Evolutionary conservation across 148 eudicot species (phyloP).

Genomic region (Rhododendron ferrugineum): DNA sequence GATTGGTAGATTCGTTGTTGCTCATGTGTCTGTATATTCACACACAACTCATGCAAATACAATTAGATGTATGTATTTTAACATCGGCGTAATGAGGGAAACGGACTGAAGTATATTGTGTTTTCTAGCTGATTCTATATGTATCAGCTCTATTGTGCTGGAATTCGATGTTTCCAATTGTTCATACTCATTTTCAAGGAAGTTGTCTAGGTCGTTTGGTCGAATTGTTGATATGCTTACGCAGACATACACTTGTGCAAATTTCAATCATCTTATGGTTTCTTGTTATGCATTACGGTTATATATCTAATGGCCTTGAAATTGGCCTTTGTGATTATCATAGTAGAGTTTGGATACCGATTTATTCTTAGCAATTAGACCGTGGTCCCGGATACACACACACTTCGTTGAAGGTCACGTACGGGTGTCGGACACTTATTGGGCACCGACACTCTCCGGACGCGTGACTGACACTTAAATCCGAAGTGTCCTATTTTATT

Average conservation of each 20-base stretch:
- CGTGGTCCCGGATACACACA: not conserved
- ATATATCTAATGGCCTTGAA: not conserved
- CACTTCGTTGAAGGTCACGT: not conserved
- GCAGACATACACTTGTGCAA: not conserved
- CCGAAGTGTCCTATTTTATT: too few species aligned
- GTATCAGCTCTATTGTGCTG: not conserved
- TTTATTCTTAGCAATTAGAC: not conserved
- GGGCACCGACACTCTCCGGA: too few species aligned
- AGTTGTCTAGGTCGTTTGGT: not conserved
- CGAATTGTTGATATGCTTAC: not conserved
- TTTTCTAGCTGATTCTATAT: not conserved
- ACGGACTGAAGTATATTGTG: not conserved
- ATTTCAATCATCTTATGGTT: not conserved
- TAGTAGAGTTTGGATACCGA: not conserved
- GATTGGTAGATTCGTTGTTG: not conserved
- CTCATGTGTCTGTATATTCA: not conserved
- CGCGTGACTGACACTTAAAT: too few species aligned
- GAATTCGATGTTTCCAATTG: not conserved
- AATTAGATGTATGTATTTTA: not conserved
- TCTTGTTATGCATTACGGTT: not conserved
- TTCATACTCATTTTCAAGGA: not conserved
- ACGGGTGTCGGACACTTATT: not conserved
- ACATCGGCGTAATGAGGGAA: not conserved
- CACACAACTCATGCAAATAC: not conserved
- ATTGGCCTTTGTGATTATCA: not conserved